Evolutionary conservation across 2,329 filamentous ascomycete genomes (phyloP).

Genomic region (Fusarium tanahbumbuense): DNA sequence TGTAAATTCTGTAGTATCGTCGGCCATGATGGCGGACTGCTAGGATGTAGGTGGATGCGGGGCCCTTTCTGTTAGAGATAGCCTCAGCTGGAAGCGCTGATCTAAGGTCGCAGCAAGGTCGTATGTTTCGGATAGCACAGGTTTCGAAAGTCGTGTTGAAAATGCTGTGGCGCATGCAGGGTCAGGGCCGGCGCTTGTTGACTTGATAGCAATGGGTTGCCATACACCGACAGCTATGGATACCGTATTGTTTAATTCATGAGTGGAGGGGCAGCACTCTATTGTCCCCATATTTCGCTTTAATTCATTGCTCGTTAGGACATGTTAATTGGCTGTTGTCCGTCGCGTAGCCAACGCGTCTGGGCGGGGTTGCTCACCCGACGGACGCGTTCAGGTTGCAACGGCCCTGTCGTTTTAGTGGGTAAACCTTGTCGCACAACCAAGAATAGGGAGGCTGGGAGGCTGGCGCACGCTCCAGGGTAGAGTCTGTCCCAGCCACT

Average conservation of each 20-base stretch:
- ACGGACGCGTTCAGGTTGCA: slow-evolving; percentile 30
- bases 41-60: background rate
- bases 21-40: slow-evolving; percentile 54
- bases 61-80: slow-evolving; percentile 4
- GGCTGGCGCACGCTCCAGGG: slow-evolving; percentile 42
- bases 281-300: slow-evolving; percentile 32
- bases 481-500: slow-evolving; percentile 47
- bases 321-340: slow-evolving; percentile 42
- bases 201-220: slow-evolving; percentile 27
- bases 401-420: slow-evolving; percentile 31
- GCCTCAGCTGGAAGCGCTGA: slow-evolving; percentile 28
- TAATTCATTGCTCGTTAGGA: slow-evolving; percentile 18
- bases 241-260: slow-evolving; percentile 29
- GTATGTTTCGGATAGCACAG: slow-evolving; percentile 22
- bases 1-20: slow-evolving; percentile 58
- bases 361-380: slow-evolving; percentile 38
- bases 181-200: slow-evolving; percentile 35
- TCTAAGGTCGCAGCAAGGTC: slow-evolving; percentile 22
- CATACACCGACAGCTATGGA: slow-evolving; percentile 10
- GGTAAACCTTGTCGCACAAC: slow-evolving; percentile 26
- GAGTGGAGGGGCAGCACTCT: slow-evolving; percentile 28
- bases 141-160: slow-evolving; percentile 16
- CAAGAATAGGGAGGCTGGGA: slow-evolving; percentile 45
- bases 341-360: slow-evolving; percentile 50
- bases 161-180: slow-evolving; percentile 26